phyloP scores from a whole-genome alignment of 179 eudicot species.

The Silene coronaria region DNA sequence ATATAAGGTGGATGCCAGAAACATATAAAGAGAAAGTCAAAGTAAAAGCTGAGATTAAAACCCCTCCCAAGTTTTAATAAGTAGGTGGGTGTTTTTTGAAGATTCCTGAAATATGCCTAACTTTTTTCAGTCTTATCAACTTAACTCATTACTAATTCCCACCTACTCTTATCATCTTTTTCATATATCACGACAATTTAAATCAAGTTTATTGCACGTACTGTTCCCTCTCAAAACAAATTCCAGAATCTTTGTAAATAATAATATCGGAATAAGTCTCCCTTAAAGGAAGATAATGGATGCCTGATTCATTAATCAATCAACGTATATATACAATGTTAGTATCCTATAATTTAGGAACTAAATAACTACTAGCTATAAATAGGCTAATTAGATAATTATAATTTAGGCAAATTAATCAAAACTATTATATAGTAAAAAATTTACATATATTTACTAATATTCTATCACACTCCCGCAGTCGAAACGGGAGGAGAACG shows the following conservation, averaged over 20 bases:
- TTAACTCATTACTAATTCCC: neutral
- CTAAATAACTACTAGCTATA: too few species aligned
- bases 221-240: conserved; percentile 6
- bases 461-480: too few species aligned
- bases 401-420: too few species aligned
- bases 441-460: too few species aligned
- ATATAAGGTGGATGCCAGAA: conserved; percentile 27
- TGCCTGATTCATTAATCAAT: neutral
- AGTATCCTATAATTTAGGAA: neutral
- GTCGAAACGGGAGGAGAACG: too few species aligned
- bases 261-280: too few species aligned
- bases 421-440: too few species aligned
- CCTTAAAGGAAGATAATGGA: neutral
- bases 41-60: conserved; percentile 8
- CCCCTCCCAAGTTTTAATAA: neutral
- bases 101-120: conserved; percentile 27
- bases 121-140: conserved; percentile 31
- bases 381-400: too few species aligned
- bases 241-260: conserved; percentile 20
- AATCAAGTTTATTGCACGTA: conserved; percentile 1
- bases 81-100: neutral
- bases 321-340: neutral
- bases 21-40: conserved; percentile 16
- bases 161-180: conserved; percentile 1
- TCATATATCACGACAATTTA: neutral